These are phyloP conservation scores for Penicillium expansum DNA, from an alignment of 2,329 filamentous ascomycete species.

Conservation along the genomic window DNA sequence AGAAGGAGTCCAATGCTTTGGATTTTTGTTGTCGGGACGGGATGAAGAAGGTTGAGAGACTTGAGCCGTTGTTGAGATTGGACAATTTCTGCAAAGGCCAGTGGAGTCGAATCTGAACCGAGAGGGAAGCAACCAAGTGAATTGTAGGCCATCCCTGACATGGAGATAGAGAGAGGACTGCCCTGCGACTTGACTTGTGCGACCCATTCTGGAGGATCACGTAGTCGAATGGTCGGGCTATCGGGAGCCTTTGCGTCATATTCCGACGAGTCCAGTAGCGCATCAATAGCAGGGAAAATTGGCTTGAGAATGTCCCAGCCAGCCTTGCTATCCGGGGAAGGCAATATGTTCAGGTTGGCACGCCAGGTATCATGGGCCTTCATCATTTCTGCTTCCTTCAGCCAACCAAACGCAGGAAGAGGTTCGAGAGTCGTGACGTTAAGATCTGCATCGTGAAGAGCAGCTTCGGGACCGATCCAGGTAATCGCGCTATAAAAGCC, in stretches of 20 bases:
- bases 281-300: conserved; percentile 29
- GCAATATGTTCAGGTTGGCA: conserved; percentile 28
- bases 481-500: conserved; percentile 47
- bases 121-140: conserved; percentile 49
- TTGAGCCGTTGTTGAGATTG: conserved; percentile 46
- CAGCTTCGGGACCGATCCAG: conserved; percentile 43
- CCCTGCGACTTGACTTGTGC: conserved; percentile 31
- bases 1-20: conserved; percentile 35
- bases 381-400: conserved; percentile 48
- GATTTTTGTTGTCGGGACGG: conserved; percentile 35
- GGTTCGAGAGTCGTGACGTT: conserved; percentile 38
- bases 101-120: conserved; percentile 41
- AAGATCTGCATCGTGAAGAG: conserved; percentile 37
- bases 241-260: conserved; percentile 3
- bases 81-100: conserved; percentile 47
- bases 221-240: conserved; percentile 14
- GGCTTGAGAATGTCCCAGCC: conserved; percentile 29
- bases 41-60: conserved; percentile 42
- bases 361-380: conserved; percentile 45
- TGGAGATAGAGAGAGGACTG: conserved; percentile 41
- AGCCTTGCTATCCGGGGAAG: conserved; percentile 13
- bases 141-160: conserved; percentile 38
- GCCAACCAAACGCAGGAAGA: conserved; percentile 47
- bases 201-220: conserved; percentile 35
- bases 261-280: conserved; percentile 28